Percentiles rank a stretch among this genome's conserved stretches.
Conservation (phyloP, 108 stramenopile species). For the Cyclotella cryptica region DNA sequence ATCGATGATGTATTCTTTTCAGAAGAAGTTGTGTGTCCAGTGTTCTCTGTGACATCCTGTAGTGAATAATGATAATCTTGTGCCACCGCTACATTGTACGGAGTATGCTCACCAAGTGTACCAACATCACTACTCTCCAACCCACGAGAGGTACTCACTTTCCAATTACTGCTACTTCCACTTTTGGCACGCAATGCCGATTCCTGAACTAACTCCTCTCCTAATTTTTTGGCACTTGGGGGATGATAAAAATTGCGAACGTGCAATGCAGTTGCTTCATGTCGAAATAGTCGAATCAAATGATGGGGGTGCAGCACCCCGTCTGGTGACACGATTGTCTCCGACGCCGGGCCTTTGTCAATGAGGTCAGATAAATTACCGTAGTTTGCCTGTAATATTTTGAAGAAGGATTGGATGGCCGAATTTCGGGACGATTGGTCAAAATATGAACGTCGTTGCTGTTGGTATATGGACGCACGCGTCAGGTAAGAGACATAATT, state of each 20-base stretch:
- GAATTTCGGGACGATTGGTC: conserved; percentile 23
- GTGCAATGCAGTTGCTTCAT: conserved; percentile 75
- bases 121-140: conserved; percentile 83
- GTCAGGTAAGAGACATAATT: too few relatives aligned
- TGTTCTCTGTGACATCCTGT: background rate
- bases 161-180: conserved; percentile 65
- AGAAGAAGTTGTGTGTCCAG: background rate
- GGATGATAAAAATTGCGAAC: conserved; percentile 69
- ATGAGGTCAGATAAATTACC: conserved; percentile 45
- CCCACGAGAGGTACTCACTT: conserved; percentile 68
- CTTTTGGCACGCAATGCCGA: conserved; percentile 41
- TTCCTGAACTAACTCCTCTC: conserved; percentile 59
- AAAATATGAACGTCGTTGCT: too few relatives aligned
- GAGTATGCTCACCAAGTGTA: conserved; percentile 80
- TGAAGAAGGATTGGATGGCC: conserved; percentile 44
- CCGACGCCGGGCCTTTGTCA: conserved; percentile 36
- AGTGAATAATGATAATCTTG: background rate
- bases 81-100: conserved; percentile 83
- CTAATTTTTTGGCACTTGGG: conserved; percentile 56
- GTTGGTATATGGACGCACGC: too few relatives aligned
- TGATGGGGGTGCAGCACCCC: conserved; percentile 45
- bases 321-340: conserved; percentile 45
- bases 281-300: conserved; percentile 56
- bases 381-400: conserved; percentile 34
- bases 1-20: conserved; percentile 25